Conservation (phyloP, 1,284 basidiomycete genomes). For the Ceratobasidium sp. region DNA sequence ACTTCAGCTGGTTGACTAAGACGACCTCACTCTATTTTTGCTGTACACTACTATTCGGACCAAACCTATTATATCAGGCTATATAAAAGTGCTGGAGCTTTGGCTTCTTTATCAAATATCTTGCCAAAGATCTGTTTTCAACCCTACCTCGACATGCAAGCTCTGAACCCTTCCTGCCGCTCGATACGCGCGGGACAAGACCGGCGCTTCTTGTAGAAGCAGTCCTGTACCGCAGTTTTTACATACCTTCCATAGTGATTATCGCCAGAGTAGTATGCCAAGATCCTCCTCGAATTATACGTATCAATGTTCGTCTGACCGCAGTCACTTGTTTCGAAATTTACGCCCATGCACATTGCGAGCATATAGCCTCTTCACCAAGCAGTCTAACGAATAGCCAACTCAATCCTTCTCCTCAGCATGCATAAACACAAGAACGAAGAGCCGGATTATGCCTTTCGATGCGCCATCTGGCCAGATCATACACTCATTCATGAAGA, state of each 20-base stretch:
- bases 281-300: neutral
- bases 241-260: neutral
- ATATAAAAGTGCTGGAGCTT: no score
- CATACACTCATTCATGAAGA: constrained; percentile 24
- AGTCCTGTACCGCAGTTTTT: neutral
- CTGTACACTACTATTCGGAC: no score
- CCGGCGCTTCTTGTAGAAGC: neutral
- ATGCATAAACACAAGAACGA: neutral
- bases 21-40: no score
- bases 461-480: neutral
- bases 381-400: neutral
- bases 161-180: neutral
- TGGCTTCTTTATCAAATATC: no score
- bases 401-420: neutral
- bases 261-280: neutral
- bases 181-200: constrained; percentile 7
- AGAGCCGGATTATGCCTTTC: neutral
- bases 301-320: neutral
- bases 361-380: no score
- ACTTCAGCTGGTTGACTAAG: no score
- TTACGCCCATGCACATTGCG: no score
- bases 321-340: neutral
- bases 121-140: no score
- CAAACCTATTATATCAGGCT: no score
- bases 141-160: neutral